Evolutionary conservation across 2,329 filamentous ascomycete genomes (phyloP).

Genomic region (Claviceps pusilla): DNA sequence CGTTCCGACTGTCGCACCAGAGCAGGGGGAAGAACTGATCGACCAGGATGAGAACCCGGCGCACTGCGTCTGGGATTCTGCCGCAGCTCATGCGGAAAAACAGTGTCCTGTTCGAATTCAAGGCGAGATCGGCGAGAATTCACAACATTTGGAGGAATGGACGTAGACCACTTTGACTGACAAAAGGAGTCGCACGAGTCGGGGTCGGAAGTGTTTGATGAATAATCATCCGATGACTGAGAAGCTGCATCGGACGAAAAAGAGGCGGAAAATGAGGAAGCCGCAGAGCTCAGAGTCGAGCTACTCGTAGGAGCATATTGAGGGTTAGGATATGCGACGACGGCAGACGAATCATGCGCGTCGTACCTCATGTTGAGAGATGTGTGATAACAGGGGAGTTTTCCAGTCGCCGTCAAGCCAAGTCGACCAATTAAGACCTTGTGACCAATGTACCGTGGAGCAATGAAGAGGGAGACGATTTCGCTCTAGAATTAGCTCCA

Average conservation of each 20-base stretch:
- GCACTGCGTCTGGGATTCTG: conserved; percentile 47
- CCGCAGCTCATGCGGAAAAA: conserved; percentile 47
- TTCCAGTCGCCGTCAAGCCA: conserved; percentile 43
- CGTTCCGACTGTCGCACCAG: conserved; percentile 79
- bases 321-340: conserved; percentile 23
- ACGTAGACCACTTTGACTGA: conserved; percentile 14
- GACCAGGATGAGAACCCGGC: conserved; percentile 37
- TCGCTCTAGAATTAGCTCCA: conserved; percentile 18
- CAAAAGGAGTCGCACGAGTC: conserved; percentile 32
- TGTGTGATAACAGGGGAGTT: conserved; percentile 11
- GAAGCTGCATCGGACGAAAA: conserved; percentile 62
- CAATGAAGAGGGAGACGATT: conserved; percentile 18
- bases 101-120: conserved; percentile 25
- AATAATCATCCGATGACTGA: conserved; percentile 53
- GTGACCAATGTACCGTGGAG: conserved; percentile 14
- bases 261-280: conserved; percentile 61
- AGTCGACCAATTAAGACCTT: conserved; percentile 34
- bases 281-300: conserved; percentile 56
- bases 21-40: conserved; percentile 50
- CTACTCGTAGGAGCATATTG: conserved; percentile 45
- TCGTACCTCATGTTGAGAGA: conserved; percentile 43
- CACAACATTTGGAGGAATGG: conserved; percentile 10
- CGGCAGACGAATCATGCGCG: conserved; percentile 37
- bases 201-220: conserved; percentile 43
- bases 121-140: conserved; percentile 11